Conservation (phyloP, 768 basidiomycete species). For the Phlebiopsis gigantea region DNA sequence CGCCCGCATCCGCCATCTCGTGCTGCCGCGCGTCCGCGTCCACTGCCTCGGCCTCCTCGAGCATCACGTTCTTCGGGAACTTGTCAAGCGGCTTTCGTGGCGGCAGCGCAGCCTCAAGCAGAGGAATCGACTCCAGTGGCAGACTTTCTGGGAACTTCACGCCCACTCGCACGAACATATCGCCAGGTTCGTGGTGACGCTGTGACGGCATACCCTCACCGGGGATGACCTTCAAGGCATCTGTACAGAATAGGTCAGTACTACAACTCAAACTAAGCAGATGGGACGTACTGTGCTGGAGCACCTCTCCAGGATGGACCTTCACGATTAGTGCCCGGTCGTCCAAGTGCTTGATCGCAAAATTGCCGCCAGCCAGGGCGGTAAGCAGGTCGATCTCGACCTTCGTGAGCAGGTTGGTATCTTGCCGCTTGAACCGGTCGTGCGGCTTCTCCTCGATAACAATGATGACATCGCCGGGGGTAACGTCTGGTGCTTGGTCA, state of each 20-base stretch:
- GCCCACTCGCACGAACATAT: slow-evolving; percentile 81
- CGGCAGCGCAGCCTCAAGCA: slow-evolving; percentile 83
- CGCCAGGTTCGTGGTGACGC: slow-evolving; percentile 94
- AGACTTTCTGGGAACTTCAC: slow-evolving; percentile 89
- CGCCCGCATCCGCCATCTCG: slow-evolving; percentile 52
- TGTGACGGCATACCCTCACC: slow-evolving; percentile 99
- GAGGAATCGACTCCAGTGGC: slow-evolving; percentile 55
- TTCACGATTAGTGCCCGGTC: slow-evolving; percentile 83
- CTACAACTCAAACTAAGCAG: not conserved
- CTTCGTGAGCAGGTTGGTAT: slow-evolving; percentile 81
- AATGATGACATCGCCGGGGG: slow-evolving; percentile 93
- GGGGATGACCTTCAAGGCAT: slow-evolving; percentile 83
- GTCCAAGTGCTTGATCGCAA: slow-evolving; percentile 89
- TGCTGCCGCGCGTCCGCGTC: slow-evolving; percentile 69
- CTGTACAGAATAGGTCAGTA: slow-evolving; percentile 33
- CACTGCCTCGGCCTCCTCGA: slow-evolving; percentile 84
- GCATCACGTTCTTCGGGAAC: slow-evolving; percentile 56
- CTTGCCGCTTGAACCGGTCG: slow-evolving; percentile 82
- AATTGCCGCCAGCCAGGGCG: slow-evolving; percentile 87
- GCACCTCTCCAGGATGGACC: slow-evolving; percentile 83
- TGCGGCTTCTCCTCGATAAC: slow-evolving; percentile 92
- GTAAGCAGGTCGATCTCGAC: slow-evolving; percentile 92
- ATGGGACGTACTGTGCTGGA: slow-evolving; percentile 76
- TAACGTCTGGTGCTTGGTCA: slow-evolving; percentile 83
- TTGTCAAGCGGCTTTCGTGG: slow-evolving; percentile 63